phyloP scores from a whole-genome alignment of 2,329 filamentous ascomycete species.

The Pseudogymnoascus sp. region DNA sequence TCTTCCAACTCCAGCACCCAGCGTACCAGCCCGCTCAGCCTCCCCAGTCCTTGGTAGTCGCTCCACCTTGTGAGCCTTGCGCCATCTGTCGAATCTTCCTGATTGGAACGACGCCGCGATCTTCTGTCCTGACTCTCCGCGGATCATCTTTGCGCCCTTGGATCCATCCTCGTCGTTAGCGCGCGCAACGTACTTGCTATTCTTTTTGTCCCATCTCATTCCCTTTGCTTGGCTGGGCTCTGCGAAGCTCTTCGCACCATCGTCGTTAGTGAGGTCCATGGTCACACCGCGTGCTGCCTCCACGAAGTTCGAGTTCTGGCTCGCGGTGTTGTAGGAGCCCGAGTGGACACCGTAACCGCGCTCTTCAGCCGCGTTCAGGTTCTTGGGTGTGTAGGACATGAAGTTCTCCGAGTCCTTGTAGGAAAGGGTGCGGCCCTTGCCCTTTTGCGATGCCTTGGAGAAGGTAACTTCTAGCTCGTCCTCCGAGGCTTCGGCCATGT shows the following conservation, averaged over 20 bases:
- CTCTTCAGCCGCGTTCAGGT: conserved; percentile 75
- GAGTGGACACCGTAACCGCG: conserved; percentile 89
- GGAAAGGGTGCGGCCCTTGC: conserved; percentile 49
- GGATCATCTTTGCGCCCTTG: conserved; percentile 62
- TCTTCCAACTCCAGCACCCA: conserved; percentile 27
- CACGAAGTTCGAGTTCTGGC: conserved; percentile 63
- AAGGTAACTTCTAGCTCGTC: conserved; percentile 63
- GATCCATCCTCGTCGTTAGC: conserved; percentile 94
- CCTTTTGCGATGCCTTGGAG: conserved; percentile 46
- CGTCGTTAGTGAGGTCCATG: conserved; percentile 91
- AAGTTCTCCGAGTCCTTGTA: conserved; percentile 85
- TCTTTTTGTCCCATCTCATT: conserved; percentile 95
- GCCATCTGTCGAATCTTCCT: conserved; percentile 90
- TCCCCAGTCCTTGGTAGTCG: conserved; percentile 78
- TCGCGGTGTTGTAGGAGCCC: conserved; percentile 48
- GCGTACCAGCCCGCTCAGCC: conserved; percentile 47
- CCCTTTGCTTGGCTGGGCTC: conserved; percentile 62
- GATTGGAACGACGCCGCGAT: conserved; percentile 90
- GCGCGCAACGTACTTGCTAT: conserved; percentile 86
- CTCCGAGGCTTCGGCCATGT: conserved; percentile 53
- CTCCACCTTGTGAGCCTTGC: conserved; percentile 72
- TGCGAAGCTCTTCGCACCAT: conserved; percentile 70
- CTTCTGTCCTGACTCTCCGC: conserved; percentile 88
- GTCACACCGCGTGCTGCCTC: conserved; percentile 77
- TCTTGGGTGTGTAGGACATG: conserved; percentile 90